Conservation (phyloP, 768 basidiomycete genomes). For the Sistotremastrum suecicum region DNA sequence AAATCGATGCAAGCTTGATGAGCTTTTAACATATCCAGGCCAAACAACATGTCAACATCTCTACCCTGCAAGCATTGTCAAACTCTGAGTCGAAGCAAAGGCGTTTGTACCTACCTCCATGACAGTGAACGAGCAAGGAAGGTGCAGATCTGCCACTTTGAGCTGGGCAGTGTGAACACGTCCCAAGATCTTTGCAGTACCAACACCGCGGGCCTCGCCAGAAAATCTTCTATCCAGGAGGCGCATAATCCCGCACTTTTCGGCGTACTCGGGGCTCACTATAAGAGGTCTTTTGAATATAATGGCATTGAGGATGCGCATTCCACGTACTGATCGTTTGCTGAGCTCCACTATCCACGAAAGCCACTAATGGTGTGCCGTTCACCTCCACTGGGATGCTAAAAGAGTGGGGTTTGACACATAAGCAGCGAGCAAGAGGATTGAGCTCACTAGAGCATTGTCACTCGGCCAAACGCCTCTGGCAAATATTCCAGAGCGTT, state of each 20-base stretch:
- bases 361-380: constrained; percentile 79
- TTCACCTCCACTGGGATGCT: constrained; percentile 92
- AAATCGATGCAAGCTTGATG: constrained; percentile 96
- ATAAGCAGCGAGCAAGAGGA: not conserved
- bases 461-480: constrained; percentile 85
- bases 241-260: constrained; percentile 92
- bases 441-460: constrained; percentile 83
- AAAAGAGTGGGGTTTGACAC: not conserved
- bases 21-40: constrained; percentile 98
- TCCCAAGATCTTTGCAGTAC: constrained; percentile 87
- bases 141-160: constrained; percentile 67
- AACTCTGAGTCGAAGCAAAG: not conserved
- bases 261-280: constrained; percentile 91
- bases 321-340: constrained; percentile 75
- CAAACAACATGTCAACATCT: constrained; percentile 89
- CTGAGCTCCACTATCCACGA: constrained; percentile 97
- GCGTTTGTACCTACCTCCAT: constrained; percentile 55
- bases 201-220: constrained; percentile 88
- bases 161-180: constrained; percentile 89
- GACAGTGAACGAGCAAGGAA: constrained; percentile 88
- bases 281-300: not conserved
- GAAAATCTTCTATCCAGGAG: constrained; percentile 76
- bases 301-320: too few relatives aligned
- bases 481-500: constrained; percentile 91
- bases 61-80: constrained; percentile 41